These are phyloP conservation scores for Yamadazyma siamensis DNA, from an alignment of 1,139 yeast genomes.

Conservation along the genomic window DNA sequence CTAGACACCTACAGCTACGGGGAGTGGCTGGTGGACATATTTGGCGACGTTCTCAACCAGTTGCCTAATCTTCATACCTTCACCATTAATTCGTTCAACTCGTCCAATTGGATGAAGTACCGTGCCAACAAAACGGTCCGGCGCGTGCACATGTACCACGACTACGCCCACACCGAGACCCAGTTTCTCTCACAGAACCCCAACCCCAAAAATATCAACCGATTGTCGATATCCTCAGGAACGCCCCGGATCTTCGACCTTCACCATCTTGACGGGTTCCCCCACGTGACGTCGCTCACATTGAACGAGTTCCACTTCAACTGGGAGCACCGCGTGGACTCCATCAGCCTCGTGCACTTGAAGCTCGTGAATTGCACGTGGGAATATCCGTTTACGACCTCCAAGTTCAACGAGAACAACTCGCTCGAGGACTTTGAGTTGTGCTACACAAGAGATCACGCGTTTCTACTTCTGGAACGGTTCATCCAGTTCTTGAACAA, in stretches of 20 bases:
- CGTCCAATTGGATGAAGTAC: slow-evolving; percentile 44
- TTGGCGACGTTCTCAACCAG: slow-evolving; percentile 17
- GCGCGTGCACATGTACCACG: slow-evolving; percentile 26
- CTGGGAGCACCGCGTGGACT: slow-evolving; percentile 20
- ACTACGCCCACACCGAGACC: slow-evolving; percentile 21
- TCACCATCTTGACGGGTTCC: slow-evolving; percentile 27
- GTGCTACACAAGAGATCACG: slow-evolving; percentile 23
- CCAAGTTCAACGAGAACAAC: slow-evolving; percentile 28
- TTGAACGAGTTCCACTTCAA: slow-evolving; percentile 31
- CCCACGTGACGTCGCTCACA: slow-evolving; percentile 17
- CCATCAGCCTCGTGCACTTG: slow-evolving; percentile 12
- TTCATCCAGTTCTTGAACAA: slow-evolving; percentile 26
- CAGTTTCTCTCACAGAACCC: slow-evolving; percentile 10
- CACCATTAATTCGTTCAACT: slow-evolving; percentile 30
- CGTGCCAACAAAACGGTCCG: slow-evolving; percentile 18
- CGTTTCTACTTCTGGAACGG: slow-evolving; percentile 38
- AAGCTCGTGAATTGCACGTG: slow-evolving; percentile 36
- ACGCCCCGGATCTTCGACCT: slow-evolving; percentile 29
- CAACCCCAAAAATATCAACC: slow-evolving; percentile 18
- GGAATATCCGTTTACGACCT: slow-evolving; percentile 41
- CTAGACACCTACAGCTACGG: slow-evolving; percentile 35
- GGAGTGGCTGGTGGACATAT: slow-evolving; percentile 40
- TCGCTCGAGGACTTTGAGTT: slow-evolving; percentile 22
- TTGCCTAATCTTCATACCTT: slow-evolving; percentile 23
- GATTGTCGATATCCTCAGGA: slow-evolving; percentile 13